Evolutionary conservation across 164 flowering plant genomes (phyloP).

Genomic region (Taxillus chinensis): DNA sequence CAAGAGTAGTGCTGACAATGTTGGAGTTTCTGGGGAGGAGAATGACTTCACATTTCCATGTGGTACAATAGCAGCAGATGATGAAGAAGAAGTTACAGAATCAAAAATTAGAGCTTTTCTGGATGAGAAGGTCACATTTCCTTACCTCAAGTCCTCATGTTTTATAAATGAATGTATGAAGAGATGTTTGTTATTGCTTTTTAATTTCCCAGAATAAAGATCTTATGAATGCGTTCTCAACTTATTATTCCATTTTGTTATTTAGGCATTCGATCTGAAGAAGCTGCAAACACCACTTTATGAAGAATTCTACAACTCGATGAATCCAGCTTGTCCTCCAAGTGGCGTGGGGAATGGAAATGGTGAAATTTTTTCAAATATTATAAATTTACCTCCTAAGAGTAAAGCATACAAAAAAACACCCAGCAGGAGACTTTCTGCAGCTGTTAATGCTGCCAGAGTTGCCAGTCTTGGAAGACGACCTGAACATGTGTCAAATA

Average conservation of each 20-base stretch:
- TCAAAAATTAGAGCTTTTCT: slow-evolving; percentile 57
- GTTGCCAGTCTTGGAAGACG: slow-evolving; percentile 31
- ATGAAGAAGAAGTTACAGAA: slow-evolving; percentile 69
- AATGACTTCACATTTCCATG: slow-evolving; percentile 44
- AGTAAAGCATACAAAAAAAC: slow-evolving; percentile 42
- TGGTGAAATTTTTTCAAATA: slow-evolving; percentile 26
- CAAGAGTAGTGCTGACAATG: slow-evolving; percentile 14
- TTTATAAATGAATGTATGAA: background rate
- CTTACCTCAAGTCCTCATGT: background rate
- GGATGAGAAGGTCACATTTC: slow-evolving; percentile 50
- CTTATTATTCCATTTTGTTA: background rate
- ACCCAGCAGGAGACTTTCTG: slow-evolving; percentile 27
- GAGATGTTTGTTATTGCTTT: background rate
- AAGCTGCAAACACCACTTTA: slow-evolving; percentile 59
- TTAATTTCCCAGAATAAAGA: background rate
- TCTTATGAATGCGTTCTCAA: background rate
- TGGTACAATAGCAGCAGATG: slow-evolving; percentile 33
- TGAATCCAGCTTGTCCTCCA: slow-evolving; percentile 30
- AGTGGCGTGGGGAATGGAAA: slow-evolving; percentile 15
- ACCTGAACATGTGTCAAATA: slow-evolving; percentile 27
- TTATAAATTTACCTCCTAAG: slow-evolving; percentile 45
- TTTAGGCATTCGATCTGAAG: slow-evolving; percentile 55
- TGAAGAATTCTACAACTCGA: slow-evolving; percentile 52
- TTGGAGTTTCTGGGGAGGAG: slow-evolving; percentile 13
- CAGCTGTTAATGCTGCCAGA: slow-evolving; percentile 21